Evolutionary conservation across 352 stramenopile genomes (phyloP), one percentile per base, ranked within the genome.

Genomic region (Hyaloperonospora brassicae): DNA sequence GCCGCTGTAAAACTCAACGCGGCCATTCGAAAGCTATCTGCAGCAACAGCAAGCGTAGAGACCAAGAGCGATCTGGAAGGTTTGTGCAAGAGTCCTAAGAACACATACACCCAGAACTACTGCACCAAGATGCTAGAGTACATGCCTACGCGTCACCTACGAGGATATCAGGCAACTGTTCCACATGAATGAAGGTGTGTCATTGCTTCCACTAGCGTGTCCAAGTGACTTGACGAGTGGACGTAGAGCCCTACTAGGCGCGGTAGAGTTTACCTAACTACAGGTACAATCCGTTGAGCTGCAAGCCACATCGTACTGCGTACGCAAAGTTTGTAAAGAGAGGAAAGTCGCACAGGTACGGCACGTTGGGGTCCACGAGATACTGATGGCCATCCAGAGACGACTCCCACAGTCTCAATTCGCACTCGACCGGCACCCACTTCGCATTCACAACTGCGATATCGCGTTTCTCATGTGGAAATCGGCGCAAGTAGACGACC

Each of bases 311-410:
- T 17, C 82, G 75, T 45, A 92, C 82, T 17, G 82, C 82, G 60
- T 92, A 92, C 8, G 82, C 82, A 14, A 92, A 55, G 65, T 92
- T 92, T 39, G 77, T 89, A 56, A 92, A 92, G 40, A 89, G 78
- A 57, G 79, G 84, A 46, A 84, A 87, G 59, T 92, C 82, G 56
- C 79, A 89, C 48, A 89, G 57, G 69, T 75, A 89, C n/a, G n/a
- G n/a, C n/a, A n/a, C n/a, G n/a, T n/a, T n/a, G n/a, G n/a, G n/a
- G n/a, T n/a, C n/a, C n/a, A n/a, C n/a, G n/a, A n/a, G n/a, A n/a
- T n/a, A n/a, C n/a, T n/a, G n/a, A n/a, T n/a, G n/a, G n/a, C n/a
- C n/a, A n/a, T n/a, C n/a, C n/a, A n/a, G n/a, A n/a, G n/a, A n/a
- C n/a, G n/a, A n/a, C n/a, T n/a, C n/a, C n/a, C n/a, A n/a, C n/a